These are phyloP conservation scores for Phyllosticta citrichinensis DNA, from an alignment of 2,329 filamentous ascomycete genomes.

Conservation along the genomic window DNA sequence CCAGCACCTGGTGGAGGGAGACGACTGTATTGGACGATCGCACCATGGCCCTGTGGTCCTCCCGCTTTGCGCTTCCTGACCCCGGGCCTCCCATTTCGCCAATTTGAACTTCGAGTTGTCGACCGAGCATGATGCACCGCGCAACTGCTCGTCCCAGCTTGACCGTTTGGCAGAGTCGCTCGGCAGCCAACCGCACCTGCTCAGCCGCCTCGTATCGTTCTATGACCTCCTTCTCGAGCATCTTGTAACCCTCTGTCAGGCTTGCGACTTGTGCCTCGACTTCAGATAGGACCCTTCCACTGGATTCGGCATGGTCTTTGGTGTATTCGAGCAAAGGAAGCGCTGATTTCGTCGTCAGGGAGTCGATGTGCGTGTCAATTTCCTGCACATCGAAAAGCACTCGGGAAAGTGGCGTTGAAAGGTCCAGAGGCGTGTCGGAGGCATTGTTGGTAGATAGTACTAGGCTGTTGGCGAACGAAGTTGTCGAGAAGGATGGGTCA, in stretches of 20 bases:
- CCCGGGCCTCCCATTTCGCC: slow-evolving; percentile 51
- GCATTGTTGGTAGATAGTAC: slow-evolving; percentile 87
- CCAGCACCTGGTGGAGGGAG: slow-evolving; percentile 62
- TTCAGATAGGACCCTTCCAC: slow-evolving; percentile 60
- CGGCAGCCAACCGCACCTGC: slow-evolving; percentile 66
- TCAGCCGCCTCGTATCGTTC: slow-evolving; percentile 79
- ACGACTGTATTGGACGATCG: slow-evolving; percentile 72
- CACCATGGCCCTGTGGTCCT: slow-evolving; percentile 72
- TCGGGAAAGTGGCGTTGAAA: slow-evolving; percentile 84
- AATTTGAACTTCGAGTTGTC: slow-evolving; percentile 81
- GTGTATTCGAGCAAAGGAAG: slow-evolving; percentile 73
- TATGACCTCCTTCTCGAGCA: slow-evolving; percentile 77
- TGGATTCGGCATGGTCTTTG: slow-evolving; percentile 60
- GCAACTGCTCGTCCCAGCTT: slow-evolving; percentile 66
- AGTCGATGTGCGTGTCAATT: slow-evolving; percentile 90
- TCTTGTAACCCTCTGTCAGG: slow-evolving; percentile 74
- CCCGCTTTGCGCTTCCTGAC: slow-evolving; percentile 39
- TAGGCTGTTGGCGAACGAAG: slow-evolving; percentile 77
- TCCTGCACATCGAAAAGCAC: slow-evolving; percentile 96
- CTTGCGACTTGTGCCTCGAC: slow-evolving; percentile 71
- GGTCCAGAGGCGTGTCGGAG: slow-evolving; percentile 79
- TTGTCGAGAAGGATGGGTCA: slow-evolving; percentile 68
- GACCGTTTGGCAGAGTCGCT: slow-evolving; percentile 71
- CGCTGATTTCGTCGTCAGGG: slow-evolving; percentile 74
- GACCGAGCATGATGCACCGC: slow-evolving; percentile 68